Conservation (phyloP, 495 filamentous ascomycete genomes). For the Trypethelium eluteriae region DNA sequence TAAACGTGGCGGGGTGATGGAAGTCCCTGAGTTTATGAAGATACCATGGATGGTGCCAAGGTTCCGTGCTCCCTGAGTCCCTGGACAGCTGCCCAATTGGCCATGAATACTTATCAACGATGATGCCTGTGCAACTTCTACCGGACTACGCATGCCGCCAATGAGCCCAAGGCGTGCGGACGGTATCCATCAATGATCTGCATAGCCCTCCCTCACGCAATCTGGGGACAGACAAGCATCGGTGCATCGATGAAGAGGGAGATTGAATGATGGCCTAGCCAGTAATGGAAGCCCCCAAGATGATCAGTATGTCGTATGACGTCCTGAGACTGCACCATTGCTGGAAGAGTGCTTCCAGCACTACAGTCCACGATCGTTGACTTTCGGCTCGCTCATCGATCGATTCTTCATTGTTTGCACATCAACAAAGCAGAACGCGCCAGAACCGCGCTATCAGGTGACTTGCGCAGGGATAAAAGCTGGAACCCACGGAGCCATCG, state of each 20-base stretch:
- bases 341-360: too few species aligned
- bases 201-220: background rate
- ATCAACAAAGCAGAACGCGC: background rate
- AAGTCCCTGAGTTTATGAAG: slow-evolving; percentile 7
- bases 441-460: slow-evolving; percentile 3
- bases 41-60: background rate
- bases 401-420: background rate
- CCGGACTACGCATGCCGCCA: background rate
- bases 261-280: background rate
- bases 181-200: background rate
- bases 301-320: too few species aligned
- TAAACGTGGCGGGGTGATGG: background rate
- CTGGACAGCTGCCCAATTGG: background rate
- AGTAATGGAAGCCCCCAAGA: too few species aligned
- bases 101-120: background rate
- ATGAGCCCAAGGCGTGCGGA: background rate
- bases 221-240: background rate
- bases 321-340: too few species aligned
- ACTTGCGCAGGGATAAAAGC: background rate
- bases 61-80: too few species aligned
- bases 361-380: too few species aligned
- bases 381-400: too few species aligned
- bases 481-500: background rate
- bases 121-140: background rate
- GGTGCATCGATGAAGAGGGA: background rate